Evolutionary conservation across 2,329 filamentous ascomycete species (phyloP), one percentile per base, ranked within the genome.

Genomic region (Colletotrichum sidae): DNA sequence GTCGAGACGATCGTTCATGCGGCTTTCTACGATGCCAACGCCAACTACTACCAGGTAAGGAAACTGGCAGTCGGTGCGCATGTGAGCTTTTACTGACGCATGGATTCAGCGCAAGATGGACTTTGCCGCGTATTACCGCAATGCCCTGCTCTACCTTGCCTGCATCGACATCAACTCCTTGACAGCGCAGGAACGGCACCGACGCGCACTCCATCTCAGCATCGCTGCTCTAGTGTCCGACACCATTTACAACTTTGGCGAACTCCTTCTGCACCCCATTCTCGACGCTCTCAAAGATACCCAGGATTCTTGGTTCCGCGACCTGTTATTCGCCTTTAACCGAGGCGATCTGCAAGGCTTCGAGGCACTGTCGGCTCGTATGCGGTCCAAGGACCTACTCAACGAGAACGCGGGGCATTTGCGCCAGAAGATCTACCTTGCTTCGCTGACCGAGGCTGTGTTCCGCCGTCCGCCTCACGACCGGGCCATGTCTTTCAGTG

Each of bases 231-330:
- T 99, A 8, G 92, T 97, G 44, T 97, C 94, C 55, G 92, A 95
- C 74, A 93, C 89, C 73, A 99, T 98, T 82, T 98, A 99, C 88
- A 99, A 99, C 84, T 99, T 99, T 73, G 96, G 96, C 78, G 96
- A 99, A 84, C 90, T 99, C n/a, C 88, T 99, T 38, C 88, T 99
- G 71, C 96, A 99, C 78, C 96, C 96, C 4, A 97, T 99, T 75
- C 90, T 99, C 69, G 92, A 97, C 75, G 90, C 92, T 17, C 88
- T 99, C 56, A 75, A 77, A 33, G 88, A 90, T 72, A 90, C 91
- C 33, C 86, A 90, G 46, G 88, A 96, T 76, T 84, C 89, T 55
- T 99, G 96, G 96, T 87, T 99, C 69, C 92, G 94, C 69, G 92
- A 97, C 47, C 89, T 99, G n/a, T 89, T 99, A 50, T 96, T 97